Percentiles rank a stretch among this genome's conserved stretches.
Evolutionary conservation across 2,329 filamentous ascomycete genomes (phyloP).

Genomic region (Penicillium glabrum): DNA sequence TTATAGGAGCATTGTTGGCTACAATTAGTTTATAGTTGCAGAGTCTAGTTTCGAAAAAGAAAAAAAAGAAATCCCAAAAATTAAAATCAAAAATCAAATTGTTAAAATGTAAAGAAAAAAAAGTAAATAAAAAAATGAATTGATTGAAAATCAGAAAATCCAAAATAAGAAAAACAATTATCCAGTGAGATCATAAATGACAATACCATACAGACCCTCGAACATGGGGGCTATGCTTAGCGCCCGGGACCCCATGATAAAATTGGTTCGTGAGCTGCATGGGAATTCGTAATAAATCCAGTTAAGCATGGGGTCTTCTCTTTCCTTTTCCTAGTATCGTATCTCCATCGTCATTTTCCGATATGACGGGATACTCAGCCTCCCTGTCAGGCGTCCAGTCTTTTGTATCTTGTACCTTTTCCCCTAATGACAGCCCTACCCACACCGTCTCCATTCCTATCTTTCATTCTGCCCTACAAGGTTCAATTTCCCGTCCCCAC

Average conservation of each 20-base stretch:
- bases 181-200: background rate
- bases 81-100: constrained; percentile 5
- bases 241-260: background rate
- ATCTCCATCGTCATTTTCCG: background rate
- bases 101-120: constrained; percentile 1
- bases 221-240: background rate
- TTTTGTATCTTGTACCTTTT: background rate
- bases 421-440: background rate
- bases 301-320: background rate
- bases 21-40: constrained; percentile 12
- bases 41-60: constrained; percentile 1
- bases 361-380: background rate
- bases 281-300: background rate
- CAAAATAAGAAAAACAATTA: background rate
- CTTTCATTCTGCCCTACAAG: constrained; percentile 5
- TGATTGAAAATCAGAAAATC: background rate
- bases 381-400: constrained; percentile 5
- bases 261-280: background rate
- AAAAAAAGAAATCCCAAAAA: constrained; percentile 8
- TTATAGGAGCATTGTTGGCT: constrained; percentile 16
- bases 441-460: background rate
- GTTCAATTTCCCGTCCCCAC: background rate
- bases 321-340: too few relatives aligned
- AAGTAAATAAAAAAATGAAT: constrained; percentile 3
- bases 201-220: background rate